Percentiles rank a stretch among this genome's conserved stretches.
Evolutionary conservation across 345 rosid species (phyloP).

Genomic region (Microthlaspi erraticum): DNA sequence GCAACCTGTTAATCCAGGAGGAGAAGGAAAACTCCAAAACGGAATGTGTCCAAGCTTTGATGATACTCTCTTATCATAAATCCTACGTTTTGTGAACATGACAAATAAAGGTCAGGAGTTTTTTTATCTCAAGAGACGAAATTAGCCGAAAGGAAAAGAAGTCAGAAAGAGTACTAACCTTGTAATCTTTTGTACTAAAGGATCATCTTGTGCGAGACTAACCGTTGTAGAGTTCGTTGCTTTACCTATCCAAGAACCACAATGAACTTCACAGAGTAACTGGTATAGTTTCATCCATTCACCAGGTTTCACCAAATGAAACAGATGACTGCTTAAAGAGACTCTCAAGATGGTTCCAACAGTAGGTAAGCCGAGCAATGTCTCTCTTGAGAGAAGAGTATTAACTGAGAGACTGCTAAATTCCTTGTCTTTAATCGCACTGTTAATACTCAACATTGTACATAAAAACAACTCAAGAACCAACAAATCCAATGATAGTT

Average conservation of each 20-base stretch:
- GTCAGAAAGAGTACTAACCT: constrained; percentile 51
- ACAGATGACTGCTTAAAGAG: constrained; percentile 46
- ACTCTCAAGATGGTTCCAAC: constrained; percentile 79
- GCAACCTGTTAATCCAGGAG: constrained; percentile 72
- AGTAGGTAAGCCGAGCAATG: constrained; percentile 65
- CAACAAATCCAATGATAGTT: no score
- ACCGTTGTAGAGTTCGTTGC: constrained; percentile 56
- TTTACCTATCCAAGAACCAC: constrained; percentile 71
- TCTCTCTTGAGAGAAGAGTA: constrained; percentile 57
- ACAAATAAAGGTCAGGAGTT: neutral
- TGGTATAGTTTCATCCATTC: constrained; percentile 67
- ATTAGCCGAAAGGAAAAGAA: neutral
- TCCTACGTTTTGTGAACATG: constrained; percentile 47
- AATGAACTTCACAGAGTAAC: constrained; percentile 59
- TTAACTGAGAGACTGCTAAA: constrained; percentile 39
- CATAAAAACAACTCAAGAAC: neutral
- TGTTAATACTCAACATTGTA: constrained; percentile 19
- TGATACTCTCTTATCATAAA: constrained; percentile 55
- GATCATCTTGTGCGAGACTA: constrained; percentile 48
- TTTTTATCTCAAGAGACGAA: neutral
- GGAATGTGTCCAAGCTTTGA: constrained; percentile 56
- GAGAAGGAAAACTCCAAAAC: constrained; percentile 67
- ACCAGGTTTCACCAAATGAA: constrained; percentile 55
- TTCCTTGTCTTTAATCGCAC: constrained; percentile 11
- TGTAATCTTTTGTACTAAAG: constrained; percentile 47